These are phyloP conservation scores for Phytopythium litorale DNA, from an alignment of 352 stramenopile genomes.

Conservation along the genomic window DNA sequence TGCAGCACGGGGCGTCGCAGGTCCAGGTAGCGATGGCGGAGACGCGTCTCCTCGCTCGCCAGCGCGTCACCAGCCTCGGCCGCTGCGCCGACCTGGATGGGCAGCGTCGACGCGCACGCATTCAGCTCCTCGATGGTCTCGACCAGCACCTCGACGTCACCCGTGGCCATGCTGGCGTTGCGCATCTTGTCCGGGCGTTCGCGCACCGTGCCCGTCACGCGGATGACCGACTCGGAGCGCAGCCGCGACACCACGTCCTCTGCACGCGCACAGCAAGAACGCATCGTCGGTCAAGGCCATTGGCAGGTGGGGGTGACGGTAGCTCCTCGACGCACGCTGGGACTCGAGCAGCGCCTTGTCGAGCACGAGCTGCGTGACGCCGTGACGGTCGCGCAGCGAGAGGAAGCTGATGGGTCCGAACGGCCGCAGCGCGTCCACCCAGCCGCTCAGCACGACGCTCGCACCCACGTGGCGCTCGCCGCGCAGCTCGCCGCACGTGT, in stretches of 20 bases:
- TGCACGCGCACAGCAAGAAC: conserved; percentile 1
- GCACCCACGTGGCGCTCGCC: conserved; percentile 33
- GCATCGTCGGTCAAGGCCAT: neutral
- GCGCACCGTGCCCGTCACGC: conserved; percentile 57
- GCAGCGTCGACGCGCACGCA: conserved; percentile 36
- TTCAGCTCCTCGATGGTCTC: conserved; percentile 63
- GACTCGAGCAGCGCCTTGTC: conserved; percentile 51
- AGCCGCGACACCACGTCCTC: conserved; percentile 46
- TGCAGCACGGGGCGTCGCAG: conserved; percentile 70
- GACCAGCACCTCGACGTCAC: conserved; percentile 70
- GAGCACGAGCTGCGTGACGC: conserved; percentile 78
- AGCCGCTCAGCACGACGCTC: conserved; percentile 71
- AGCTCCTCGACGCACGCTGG: conserved; percentile 14
- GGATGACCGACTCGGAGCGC: conserved; percentile 70
- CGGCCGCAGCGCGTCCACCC: conserved; percentile 72
- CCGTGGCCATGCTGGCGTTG: conserved; percentile 71
- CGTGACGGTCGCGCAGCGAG: conserved; percentile 74
- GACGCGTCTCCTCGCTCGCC: conserved; percentile 67
- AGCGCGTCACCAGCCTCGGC: conserved; percentile 27
- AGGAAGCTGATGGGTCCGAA: conserved; percentile 83
- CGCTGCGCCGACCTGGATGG: conserved; percentile 58
- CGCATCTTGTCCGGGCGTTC: conserved; percentile 53
- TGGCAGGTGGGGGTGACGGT: neutral
- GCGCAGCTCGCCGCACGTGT: conserved; percentile 74
- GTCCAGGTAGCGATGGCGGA: conserved; percentile 81